Evolutionary conservation across 441 rosid genomes (phyloP).

Genomic region (Cnidoscolus chayamansa): DNA sequence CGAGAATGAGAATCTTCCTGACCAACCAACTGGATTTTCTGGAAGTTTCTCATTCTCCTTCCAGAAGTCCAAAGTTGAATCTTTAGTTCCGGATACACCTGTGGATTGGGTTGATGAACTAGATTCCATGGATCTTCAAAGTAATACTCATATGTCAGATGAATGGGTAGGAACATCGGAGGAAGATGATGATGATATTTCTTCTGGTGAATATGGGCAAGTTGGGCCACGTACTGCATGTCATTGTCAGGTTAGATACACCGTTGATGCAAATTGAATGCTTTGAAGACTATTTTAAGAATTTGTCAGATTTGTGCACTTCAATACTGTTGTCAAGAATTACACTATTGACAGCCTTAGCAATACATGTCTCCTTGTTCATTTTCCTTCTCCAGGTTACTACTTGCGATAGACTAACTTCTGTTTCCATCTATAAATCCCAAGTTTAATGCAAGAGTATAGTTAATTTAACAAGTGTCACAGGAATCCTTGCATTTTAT

Average conservation of each 20-base stretch:
- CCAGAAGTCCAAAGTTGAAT: slow-evolving; percentile 33
- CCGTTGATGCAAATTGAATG: background rate
- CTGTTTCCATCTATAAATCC: background rate
- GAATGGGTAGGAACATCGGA: slow-evolving; percentile 82
- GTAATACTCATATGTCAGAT: slow-evolving; percentile 37
- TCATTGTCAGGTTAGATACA: slow-evolving; percentile 78
- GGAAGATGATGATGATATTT: slow-evolving; percentile 56
- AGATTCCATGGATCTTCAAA: slow-evolving; percentile 38
- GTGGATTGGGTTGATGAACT: slow-evolving; percentile 65
- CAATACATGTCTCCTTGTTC: background rate
- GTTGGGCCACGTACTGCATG: slow-evolving; percentile 85
- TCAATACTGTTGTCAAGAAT: background rate
- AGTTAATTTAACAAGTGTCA: background rate
- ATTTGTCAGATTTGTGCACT: background rate
- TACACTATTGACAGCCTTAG: background rate
- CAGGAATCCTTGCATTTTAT: background rate
- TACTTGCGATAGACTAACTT: background rate
- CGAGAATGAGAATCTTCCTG: slow-evolving; percentile 16
- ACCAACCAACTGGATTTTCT: slow-evolving; percentile 18
- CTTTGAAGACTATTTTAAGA: background rate
- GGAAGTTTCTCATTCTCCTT: slow-evolving; percentile 37
- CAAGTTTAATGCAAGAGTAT: background rate
- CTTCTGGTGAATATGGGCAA: slow-evolving; percentile 61
- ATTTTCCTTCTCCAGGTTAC: background rate
- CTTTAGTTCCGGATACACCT: slow-evolving; percentile 52